Percentiles rank a stretch among this genome's conserved stretches.
Conservation (phyloP, 768 basidiomycete species). For the Boletus speciosus region DNA sequence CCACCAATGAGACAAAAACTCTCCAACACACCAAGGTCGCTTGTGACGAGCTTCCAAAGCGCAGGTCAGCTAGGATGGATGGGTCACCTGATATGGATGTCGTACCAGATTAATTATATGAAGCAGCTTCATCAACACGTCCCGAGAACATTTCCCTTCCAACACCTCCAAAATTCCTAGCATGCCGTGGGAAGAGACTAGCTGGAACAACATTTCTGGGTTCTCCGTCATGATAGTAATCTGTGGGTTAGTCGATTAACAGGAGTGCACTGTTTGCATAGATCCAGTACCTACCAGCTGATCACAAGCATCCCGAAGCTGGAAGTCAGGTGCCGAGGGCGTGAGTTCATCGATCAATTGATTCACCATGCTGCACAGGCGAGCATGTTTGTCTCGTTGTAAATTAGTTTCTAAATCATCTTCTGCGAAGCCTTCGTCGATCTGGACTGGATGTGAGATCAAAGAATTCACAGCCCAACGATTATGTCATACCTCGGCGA, state of each 20-base stretch:
- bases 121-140: slow-evolving; percentile 80
- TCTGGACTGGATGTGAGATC: slow-evolving; percentile 40
- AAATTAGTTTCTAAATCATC: slow-evolving; percentile 91
- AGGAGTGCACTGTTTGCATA: background rate
- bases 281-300: slow-evolving; percentile 60
- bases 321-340: slow-evolving; percentile 76
- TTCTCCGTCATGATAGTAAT: slow-evolving; percentile 70
- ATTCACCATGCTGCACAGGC: slow-evolving; percentile 76
- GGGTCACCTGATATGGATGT: background rate
- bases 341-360: slow-evolving; percentile 85
- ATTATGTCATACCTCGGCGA: slow-evolving; percentile 67
- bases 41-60: slow-evolving; percentile 50
- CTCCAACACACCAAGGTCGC: slow-evolving; percentile 83
- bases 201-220: slow-evolving; percentile 82
- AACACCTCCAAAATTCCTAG: slow-evolving; percentile 91
- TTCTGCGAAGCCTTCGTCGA: slow-evolving; percentile 90
- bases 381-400: slow-evolving; percentile 89
- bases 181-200: slow-evolving; percentile 93
- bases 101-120: slow-evolving; percentile 84
- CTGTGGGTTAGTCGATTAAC: slow-evolving; percentile 38
- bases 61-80: background rate
- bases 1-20: slow-evolving; percentile 95
- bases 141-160: slow-evolving; percentile 81
- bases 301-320: slow-evolving; percentile 80
- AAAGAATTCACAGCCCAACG: background rate